Conservation (phyloP, 2,329 filamentous ascomycete genomes). For the Fusarium dlaminii region DNA sequence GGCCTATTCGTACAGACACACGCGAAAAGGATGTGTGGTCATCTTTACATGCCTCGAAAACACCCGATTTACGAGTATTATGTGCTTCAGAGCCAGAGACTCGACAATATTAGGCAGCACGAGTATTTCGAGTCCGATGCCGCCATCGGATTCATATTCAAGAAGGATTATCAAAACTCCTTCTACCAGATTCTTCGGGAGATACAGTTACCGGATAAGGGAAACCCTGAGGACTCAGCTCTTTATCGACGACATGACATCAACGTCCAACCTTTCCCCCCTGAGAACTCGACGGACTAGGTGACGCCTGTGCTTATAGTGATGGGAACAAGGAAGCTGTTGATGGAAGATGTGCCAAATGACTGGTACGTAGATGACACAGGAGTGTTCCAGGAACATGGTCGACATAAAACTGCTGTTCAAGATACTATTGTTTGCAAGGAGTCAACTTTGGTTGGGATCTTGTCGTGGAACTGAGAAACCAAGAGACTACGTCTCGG, state of each 20-base stretch:
- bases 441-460: conserved; percentile 1
- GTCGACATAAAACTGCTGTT: conserved; percentile 13
- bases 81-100: conserved; percentile 1
- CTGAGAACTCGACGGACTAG: conserved; percentile 31
- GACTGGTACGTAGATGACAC: conserved; percentile 39
- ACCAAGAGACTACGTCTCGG: not conserved
- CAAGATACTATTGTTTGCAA: conserved; percentile 17
- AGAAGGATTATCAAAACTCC: conserved; percentile 25
- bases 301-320: conserved; percentile 25
- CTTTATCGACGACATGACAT: not conserved
- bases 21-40: conserved; percentile 2
- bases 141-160: conserved; percentile 26
- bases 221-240: not conserved
- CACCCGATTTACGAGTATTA: not conserved
- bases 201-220: not conserved
- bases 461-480: not conserved
- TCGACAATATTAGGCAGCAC: conserved; percentile 4
- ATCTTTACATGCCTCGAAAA: conserved; percentile 18
- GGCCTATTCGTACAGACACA: conserved; percentile 28
- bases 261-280: not conserved
- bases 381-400: conserved; percentile 32
- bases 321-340: conserved; percentile 14
- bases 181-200: conserved; percentile 5
- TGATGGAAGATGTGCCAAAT: conserved; percentile 30
- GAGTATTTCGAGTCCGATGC: conserved; percentile 18